Conservation (phyloP, 345 rosid species). For the Gossypium mustelinum region DNA sequence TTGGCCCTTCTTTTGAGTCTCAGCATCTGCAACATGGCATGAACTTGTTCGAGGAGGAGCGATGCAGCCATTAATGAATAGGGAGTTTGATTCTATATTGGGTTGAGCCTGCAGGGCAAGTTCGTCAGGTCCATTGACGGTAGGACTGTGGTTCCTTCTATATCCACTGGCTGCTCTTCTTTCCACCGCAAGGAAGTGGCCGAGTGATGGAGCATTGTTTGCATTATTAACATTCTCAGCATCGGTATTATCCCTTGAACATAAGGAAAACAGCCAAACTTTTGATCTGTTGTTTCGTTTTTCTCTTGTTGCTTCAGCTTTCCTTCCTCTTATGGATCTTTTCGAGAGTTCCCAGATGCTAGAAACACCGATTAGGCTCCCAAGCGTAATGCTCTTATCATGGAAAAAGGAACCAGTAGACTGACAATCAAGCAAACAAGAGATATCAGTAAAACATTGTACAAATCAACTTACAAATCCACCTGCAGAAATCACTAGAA, state of each 20-base stretch:
- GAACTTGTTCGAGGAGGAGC: slow-evolving; percentile 41
- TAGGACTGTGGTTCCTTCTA: not conserved
- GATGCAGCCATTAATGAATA: slow-evolving; percentile 38
- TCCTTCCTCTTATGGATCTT: slow-evolving; percentile 43
- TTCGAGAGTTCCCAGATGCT: slow-evolving; percentile 46
- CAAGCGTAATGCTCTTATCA: slow-evolving; percentile 62
- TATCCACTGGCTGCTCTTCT: not conserved
- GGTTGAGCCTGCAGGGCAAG: not conserved
- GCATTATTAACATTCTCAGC: slow-evolving; percentile 1
- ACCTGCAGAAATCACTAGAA: not conserved
- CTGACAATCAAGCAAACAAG: slow-evolving; percentile 29
- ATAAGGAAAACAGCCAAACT: slow-evolving; percentile 7
- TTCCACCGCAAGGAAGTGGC: slow-evolving; percentile 2
- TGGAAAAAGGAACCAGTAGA: slow-evolving; percentile 72
- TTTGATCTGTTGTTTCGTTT: slow-evolving; percentile 22
- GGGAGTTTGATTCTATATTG: slow-evolving; percentile 18
- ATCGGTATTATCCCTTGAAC: not conserved
- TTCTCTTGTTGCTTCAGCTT: slow-evolving; percentile 21
- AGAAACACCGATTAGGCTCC: slow-evolving; percentile 61
- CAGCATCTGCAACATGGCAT: not conserved
- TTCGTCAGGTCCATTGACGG: not conserved
- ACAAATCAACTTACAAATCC: not conserved
- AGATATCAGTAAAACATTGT: not conserved
- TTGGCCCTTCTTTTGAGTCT: slow-evolving; percentile 14
- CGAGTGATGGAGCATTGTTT: slow-evolving; percentile 10